Evolutionary conservation across 768 basidiomycete genomes (phyloP).

Genomic region (Suillus sp.): DNA sequence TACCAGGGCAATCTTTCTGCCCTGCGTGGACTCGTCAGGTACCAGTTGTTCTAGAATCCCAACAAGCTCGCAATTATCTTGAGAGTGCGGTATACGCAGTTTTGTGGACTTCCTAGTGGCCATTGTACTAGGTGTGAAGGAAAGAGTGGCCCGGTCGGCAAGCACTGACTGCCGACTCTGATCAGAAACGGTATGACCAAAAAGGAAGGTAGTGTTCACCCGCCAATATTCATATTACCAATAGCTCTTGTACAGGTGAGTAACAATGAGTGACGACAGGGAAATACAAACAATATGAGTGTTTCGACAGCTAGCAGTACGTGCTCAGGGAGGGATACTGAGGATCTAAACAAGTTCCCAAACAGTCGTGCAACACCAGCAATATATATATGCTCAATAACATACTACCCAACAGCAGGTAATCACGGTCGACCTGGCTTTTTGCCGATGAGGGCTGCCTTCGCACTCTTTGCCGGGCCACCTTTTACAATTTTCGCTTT

Average conservation of each 20-base stretch:
- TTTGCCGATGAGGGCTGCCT: slow-evolving; percentile 56
- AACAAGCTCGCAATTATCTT: slow-evolving; percentile 48
- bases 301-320: not conserved
- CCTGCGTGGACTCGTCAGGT: slow-evolving; percentile 51
- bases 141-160: not conserved
- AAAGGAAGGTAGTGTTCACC: slow-evolving; percentile 32
- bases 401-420: not conserved
- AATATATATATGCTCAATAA: slow-evolving; percentile 1
- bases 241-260: too few species aligned
- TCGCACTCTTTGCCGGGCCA: slow-evolving; percentile 51
- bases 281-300: not conserved
- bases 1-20: slow-evolving; percentile 67
- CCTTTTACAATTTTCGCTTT: slow-evolving; percentile 46
- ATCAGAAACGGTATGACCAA: slow-evolving; percentile 16
- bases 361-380: not conserved
- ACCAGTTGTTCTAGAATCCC: slow-evolving; percentile 66
- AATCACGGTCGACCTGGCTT: slow-evolving; percentile 42
- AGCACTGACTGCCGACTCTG: not conserved
- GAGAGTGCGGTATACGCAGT: slow-evolving; percentile 52
- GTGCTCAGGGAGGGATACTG: not conserved
- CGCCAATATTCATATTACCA: too few species aligned
- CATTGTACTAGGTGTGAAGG: slow-evolving; percentile 23
- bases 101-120: slow-evolving; percentile 45
- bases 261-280: not conserved
- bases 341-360: not conserved